A percentile compares a stretch with the other conserved stretches of the same genome.
phyloP scores from a whole-genome alignment of 805 yeast genomes.

The Saturnispora zaruensis region DNA sequence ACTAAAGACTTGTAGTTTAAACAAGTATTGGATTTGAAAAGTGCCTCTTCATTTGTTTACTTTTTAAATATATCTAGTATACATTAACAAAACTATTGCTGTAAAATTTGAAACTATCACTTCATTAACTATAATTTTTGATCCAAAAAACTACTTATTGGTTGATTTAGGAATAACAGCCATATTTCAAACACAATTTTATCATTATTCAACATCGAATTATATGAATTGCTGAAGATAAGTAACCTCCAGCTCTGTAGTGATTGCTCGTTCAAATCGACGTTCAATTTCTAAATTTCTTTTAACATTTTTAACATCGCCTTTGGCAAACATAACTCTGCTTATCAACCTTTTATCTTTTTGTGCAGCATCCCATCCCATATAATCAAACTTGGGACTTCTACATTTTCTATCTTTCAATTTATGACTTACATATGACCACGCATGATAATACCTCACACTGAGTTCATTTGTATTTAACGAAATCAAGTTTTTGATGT shows the following conservation, averaged over 20 bases:
- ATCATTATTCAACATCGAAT: background rate
- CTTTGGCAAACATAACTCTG: slow-evolving; percentile 52
- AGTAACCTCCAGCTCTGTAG: slow-evolving; percentile 21
- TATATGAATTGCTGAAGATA: background rate
- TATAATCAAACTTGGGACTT: slow-evolving; percentile 29
- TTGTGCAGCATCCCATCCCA: slow-evolving; percentile 37
- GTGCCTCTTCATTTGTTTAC: too few relatives aligned
- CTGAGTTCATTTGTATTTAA: slow-evolving; percentile 13
- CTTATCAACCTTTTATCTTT: slow-evolving; percentile 50
- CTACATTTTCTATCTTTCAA: slow-evolving; percentile 16
- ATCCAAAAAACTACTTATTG: too few relatives aligned
- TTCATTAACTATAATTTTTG: too few relatives aligned
- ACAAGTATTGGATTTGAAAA: too few relatives aligned
- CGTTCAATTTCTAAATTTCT: slow-evolving; percentile 22
- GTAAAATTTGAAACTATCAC: too few relatives aligned
- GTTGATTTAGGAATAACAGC: too few relatives aligned
- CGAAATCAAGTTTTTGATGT: slow-evolving; percentile 16
- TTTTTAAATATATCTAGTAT: too few relatives aligned
- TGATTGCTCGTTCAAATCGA: slow-evolving; percentile 22
- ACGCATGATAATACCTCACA: slow-evolving; percentile 17
- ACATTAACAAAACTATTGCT: too few relatives aligned
- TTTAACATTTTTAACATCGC: slow-evolving; percentile 21
- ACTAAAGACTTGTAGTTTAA: too few relatives aligned
- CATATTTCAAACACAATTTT: too few relatives aligned
- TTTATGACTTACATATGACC: slow-evolving; percentile 19